Base-by-base conservation (phyloP, 805 yeast species). In the Saccharomyces mikatae region DNA sequence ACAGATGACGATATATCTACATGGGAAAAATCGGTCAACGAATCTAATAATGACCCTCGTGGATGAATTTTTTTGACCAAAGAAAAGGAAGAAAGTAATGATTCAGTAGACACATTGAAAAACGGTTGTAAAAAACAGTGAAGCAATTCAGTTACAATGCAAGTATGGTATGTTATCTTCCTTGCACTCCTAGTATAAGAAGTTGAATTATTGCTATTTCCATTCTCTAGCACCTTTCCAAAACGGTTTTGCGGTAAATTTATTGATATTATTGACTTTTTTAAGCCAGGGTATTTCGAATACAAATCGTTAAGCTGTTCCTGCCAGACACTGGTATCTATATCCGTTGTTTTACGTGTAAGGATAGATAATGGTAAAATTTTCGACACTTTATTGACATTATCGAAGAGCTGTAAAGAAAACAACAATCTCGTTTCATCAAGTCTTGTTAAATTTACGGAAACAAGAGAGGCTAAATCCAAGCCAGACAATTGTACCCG, bases 1-100 rank as follows among this genome's bases (percentile, higher is more conserved):
- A 60, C 49, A 2, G 63, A 54, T 21, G 53, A 32, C 17, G 50
- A 22, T 5, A 56, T 48, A 50, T 60, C 60, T 11, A 56, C 46
- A n/a, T 51, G 9, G 10, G 54, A 31, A 17, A 60, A 41, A 24
- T 58, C 49, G 3, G 55, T 11, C 14, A 59, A 22, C 26, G 41
- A 13, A 49, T 60, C 59, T 11, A 59, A 50, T 24, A 47, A n/a
- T n/a, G 46, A 44, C 1, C 48, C 51, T 11, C 50, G 52, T 10
- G 22, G 22, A 21, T 13, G 22, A 31, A 4, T 27, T 13, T 14
- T 10, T 9, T 21, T 46, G 22, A 17, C 58, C 54, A 46, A 52
- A 48, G 24, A 54, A 46, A 26, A 48, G 50, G 24, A 50, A 29
- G 32, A 46, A n/a, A 28, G 48, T n/a, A 52, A n/a, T 21, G 47